Base-by-base conservation (phyloP, 257 asterid species). In the Thymus mandschuricus region DNA sequence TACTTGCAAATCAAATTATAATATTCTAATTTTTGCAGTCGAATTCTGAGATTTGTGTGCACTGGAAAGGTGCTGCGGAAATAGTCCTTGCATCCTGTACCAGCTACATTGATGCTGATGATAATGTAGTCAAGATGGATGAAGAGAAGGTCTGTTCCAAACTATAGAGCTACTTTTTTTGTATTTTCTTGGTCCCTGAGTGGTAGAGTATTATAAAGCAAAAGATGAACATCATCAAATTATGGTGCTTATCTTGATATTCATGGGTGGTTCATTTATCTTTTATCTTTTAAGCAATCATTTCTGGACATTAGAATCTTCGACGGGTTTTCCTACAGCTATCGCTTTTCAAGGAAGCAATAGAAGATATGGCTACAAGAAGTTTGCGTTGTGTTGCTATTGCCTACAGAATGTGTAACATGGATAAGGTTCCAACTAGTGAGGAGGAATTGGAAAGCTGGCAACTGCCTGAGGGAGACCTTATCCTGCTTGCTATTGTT, bases 11-110 rank as follows among this genome's bases (percentile, higher is more conserved):
- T 15, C 48, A 61, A 61, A 49, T 38, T 38, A 62, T 35, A 34
- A 48, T 52, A 1, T 41, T 67, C 10, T 4, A 10, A 78, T 60
- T 64, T 77, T 60, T 71, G 83, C 96, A 92, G 97, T 81, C 83
- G 4, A 78, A 84, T 76, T 79, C 89, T 55, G 92, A 86, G 72
- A 81, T 88, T 69, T 91, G 71, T 76, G 76, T 92, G 57, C 98
- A 92, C 55, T 92, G 97, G 97, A 92, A 92, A 84, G 98, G 97
- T 76, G 98, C 98, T 71, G 96, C 98, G 41, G 98, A 90, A 75
- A 90, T 92, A 15, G 90, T 92, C 45, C 89, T 92, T 40, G 86
- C 85, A 81, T 92, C 78, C 57, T 92, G 98, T 78, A 65, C 88
- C 52, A 71, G 86, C 70, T 92, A 83, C 76, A 66, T 92, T 60